phyloP scores from a whole-genome alignment of 352 stramenopile species.

The Pythium oligandrum region DNA sequence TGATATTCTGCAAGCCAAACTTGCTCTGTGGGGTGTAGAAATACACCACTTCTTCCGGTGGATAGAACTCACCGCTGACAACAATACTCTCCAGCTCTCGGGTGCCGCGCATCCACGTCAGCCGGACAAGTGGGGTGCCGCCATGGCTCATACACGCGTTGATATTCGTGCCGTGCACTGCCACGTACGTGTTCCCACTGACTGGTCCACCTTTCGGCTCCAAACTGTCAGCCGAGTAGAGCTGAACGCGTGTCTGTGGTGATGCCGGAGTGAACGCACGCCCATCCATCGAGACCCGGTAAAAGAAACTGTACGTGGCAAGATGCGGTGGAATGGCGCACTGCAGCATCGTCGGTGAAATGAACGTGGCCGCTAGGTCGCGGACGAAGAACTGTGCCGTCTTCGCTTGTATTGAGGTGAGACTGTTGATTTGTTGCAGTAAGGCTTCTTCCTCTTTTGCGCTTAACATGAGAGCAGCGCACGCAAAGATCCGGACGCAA shows the following conservation, averaged over 20 bases:
- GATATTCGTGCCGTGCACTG: conserved; percentile 59
- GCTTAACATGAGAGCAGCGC: not conserved
- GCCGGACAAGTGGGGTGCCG: conserved; percentile 30
- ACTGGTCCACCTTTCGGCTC: conserved; percentile 53
- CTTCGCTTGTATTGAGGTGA: conserved; percentile 20
- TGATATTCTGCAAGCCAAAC: conserved; percentile 68
- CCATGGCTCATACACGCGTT: conserved; percentile 30
- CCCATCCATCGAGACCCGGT: conserved; percentile 52
- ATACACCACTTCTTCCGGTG: conserved; percentile 56
- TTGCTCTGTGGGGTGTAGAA: conserved; percentile 76
- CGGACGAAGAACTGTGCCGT: conserved; percentile 35
- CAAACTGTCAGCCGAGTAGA: conserved; percentile 52
- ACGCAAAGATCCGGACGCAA: conserved; percentile 47
- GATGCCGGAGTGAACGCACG: conserved; percentile 41
- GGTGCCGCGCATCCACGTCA: conserved; percentile 52
- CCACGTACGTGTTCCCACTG: conserved; percentile 67
- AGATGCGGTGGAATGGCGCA: conserved; percentile 41
- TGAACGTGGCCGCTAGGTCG: conserved; percentile 33
- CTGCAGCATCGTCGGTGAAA: conserved; percentile 33
- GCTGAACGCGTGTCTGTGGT: conserved; percentile 23
- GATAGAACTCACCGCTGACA: conserved; percentile 54
- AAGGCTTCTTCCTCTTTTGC: conserved; percentile 2
- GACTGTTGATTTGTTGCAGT: conserved; percentile 28
- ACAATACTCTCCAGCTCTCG: conserved; percentile 59
- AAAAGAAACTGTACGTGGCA: conserved; percentile 59